Conservation (phyloP, 148 eudicot species). For the Vaccinium darrowii region DNA sequence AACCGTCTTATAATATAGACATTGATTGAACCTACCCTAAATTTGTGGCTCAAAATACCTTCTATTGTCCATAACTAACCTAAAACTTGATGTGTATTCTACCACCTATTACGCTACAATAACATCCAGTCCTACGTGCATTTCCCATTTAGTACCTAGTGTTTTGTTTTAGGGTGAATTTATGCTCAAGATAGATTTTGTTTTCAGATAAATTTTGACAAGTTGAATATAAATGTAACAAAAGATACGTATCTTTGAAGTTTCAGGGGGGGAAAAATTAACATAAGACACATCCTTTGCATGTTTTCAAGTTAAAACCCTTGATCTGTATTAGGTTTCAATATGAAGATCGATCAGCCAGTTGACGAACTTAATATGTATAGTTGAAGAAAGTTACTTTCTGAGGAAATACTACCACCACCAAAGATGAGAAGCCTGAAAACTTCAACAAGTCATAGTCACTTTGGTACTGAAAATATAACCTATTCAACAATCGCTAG, state of each 20-base stretch:
- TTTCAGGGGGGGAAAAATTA: too few relatives aligned
- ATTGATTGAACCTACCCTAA: too few relatives aligned
- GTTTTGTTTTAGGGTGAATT: background rate
- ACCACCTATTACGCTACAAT: too few relatives aligned
- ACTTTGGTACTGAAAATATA: background rate
- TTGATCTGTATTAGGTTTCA: background rate
- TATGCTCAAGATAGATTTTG: background rate
- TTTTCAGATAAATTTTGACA: background rate
- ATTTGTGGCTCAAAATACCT: too few relatives aligned
- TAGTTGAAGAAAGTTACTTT: background rate
- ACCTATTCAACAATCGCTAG: background rate
- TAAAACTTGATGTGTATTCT: background rate
- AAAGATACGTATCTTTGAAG: too few relatives aligned
- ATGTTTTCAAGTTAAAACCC: too few relatives aligned
- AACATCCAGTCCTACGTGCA: too few relatives aligned
- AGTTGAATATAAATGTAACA: background rate
- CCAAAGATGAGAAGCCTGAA: background rate
- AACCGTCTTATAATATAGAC: too few relatives aligned
- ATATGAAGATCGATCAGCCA: background rate
- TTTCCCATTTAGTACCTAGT: background rate
- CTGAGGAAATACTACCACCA: background rate
- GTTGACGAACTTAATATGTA: background rate
- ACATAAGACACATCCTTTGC: too few relatives aligned
- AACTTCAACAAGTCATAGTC: background rate
- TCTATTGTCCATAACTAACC: background rate